Base-by-base conservation (phyloP, 2,329 filamentous ascomycete genomes). In the Colletotrichum brevisporum region DNA sequence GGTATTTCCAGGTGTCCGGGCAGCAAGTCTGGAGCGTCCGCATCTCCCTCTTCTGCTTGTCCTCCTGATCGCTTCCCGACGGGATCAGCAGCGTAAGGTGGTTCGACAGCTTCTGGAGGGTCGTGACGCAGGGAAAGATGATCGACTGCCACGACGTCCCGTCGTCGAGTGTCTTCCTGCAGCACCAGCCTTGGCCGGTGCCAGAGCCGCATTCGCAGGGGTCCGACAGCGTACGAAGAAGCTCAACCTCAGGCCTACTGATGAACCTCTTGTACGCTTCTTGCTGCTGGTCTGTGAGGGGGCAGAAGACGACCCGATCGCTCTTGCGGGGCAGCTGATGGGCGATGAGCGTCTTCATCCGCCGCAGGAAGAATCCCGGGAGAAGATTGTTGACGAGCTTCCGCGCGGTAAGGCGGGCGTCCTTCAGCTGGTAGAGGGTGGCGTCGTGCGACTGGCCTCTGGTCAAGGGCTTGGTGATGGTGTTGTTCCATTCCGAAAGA, bases 281-380 rank as follows among this genome's bases (percentile, higher is more conserved):
- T 13, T 88, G 87, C 79, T 99, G 96, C 0, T 91, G 88, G 5
- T 92, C 88, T 0, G 95, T 97, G 21, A 99, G 85, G 1, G 94
- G 94, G 74, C 96, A 99, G 77, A 99, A 99, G 5, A 98, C 94
- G 1, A 98, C 95, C 63, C 92, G 90, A 78, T 99, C 96, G 41
- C 89, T 95, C 85, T 99, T 99, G 81, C 94, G 97, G 0, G 96
- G 96, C 8, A 99, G 85, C 76, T 99, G 95, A 75, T 97, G 85
- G 0, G 94, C 94, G 69, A 99, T 97, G 16, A 98, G 83, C 0
- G 91, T 91, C 83, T 99, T 99, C 89, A 97, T 96, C 2, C 96
- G 90, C 2, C 96, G 92, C 2, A 98, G 85, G 74, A 99, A 98
- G 78, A 97, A 97, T 15, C 90, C 89, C 0, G 96, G 96, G 3